Base-by-base conservation (phyloP, 2,329 filamentous ascomycete species). In the Neoarthrinium moseri region DNA sequence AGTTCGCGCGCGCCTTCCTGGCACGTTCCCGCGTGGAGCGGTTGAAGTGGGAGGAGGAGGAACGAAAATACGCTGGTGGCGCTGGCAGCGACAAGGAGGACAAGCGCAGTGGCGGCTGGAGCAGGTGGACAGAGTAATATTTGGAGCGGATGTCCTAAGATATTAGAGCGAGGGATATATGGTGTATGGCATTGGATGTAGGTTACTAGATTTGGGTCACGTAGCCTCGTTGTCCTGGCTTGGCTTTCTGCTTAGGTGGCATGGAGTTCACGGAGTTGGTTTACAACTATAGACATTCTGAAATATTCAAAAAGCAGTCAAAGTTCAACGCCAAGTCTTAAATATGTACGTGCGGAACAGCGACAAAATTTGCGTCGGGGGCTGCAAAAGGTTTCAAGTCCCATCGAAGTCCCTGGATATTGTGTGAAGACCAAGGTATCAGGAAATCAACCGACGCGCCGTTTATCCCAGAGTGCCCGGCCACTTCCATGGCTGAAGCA, bases 1-100 rank as follows among this genome's bases (percentile, higher is more conserved):
- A 80, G 57, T 91, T 91, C 59, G 77, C 83, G 5, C 71, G 83
- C 29, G 86, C 87, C 0, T 89, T 79, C 52, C 69, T 83, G 41
- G 86, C 85, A 15, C 69, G 86, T 29, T 70, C 77, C 33, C 68
- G 74, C 21, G 71, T 85, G 36, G 86, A 90, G 71, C 71, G 86
- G 46, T 62, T 72, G 54, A 72, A 78, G 56, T 91, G 86, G 85
- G 84, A 89, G 61, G 78, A 84, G 50, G 79, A 86, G 49, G 85
- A 89, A 68, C 75, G 75, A 51, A 77, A 73, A 54, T 89, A 80
- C 60, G 78, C 75, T 2, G 81, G 80, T 7, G 81, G 81, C 17
- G 77, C 78, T n/a, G 82, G 81, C 4, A 71, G 66, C 11, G 75
- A 78, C 46, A 69, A 69, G 49, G 70, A 50, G 12, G 49, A 41